Percentiles rank a stretch among this genome's conserved stretches.
Conservation (phyloP, 331 rosid genomes). For the Erythrophleum ivorense region DNA sequence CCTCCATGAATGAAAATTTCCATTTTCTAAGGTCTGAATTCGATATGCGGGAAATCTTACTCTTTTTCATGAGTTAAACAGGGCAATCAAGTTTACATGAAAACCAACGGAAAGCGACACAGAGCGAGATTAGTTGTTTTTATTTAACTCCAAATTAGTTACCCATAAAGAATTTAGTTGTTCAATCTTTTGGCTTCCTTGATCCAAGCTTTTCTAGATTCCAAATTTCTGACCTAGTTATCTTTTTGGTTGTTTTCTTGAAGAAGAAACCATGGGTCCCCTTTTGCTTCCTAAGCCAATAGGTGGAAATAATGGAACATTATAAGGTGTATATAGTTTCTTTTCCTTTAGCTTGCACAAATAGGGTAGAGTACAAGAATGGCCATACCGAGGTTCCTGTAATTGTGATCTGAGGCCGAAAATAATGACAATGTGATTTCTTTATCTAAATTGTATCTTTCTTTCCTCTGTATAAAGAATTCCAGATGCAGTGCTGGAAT, state of each 20-base stretch:
- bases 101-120: slow-evolving; percentile 30
- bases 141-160: background rate
- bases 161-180: background rate
- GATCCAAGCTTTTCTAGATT: slow-evolving; percentile 27
- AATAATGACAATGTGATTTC: background rate
- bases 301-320: background rate
- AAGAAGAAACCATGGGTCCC: slow-evolving; percentile 43
- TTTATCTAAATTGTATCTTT: background rate
- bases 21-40: background rate
- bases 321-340: background rate
- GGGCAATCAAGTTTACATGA: slow-evolving; percentile 13
- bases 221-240: background rate
- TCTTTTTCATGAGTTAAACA: slow-evolving; percentile 11
- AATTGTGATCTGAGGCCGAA: background rate
- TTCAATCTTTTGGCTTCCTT: slow-evolving; percentile 3
- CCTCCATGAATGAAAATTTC: background rate
- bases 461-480: background rate
- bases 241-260: slow-evolving; percentile 25
- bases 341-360: slow-evolving; percentile 35
- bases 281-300: slow-evolving; percentile 11
- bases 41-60: background rate
- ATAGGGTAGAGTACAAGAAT: slow-evolving; percentile 6
- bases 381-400: slow-evolving; percentile 9
- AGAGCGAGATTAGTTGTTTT: background rate
- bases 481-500: slow-evolving; percentile 46